A percentile compares a stretch with the other conserved stretches of the same genome.
phyloP scores from a whole-genome alignment of 768 basidiomycete genomes.

The Pulveroboletus ravenelii region DNA sequence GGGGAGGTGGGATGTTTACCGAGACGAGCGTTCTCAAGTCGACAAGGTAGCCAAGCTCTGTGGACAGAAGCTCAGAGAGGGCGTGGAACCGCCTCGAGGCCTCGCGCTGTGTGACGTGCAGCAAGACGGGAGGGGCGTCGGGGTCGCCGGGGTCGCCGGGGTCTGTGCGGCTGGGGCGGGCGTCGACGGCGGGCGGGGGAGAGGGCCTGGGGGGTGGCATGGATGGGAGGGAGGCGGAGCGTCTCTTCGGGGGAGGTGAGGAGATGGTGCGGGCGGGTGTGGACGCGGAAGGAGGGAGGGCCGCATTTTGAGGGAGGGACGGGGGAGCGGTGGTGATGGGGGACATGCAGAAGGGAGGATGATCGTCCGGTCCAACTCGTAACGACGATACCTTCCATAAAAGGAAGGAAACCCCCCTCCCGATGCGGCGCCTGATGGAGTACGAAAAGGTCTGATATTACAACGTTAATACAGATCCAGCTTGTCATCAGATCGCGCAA shows the following conservation, averaged over 20 bases:
- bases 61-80: conserved; percentile 77
- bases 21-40: conserved; percentile 75
- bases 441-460: too few species aligned
- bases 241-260: not conserved
- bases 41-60: conserved; percentile 76
- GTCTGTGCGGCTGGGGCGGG: not conserved
- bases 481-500: conserved; percentile 58
- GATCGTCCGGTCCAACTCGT: not conserved
- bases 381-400: conserved; percentile 9
- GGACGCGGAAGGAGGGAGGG: not conserved
- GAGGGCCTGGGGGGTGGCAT: conserved; percentile 22
- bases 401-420: not conserved
- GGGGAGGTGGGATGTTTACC: conserved; percentile 40
- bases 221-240: conserved; percentile 35
- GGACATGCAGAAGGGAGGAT: not conserved
- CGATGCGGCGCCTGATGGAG: too few species aligned
- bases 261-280: not conserved
- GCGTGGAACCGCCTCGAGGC: conserved; percentile 60
- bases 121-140: not conserved
- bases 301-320: not conserved
- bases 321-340: not conserved
- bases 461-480: conserved; percentile 50
- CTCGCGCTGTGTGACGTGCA: conserved; percentile 26
- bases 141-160: not conserved
- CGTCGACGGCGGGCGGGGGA: conserved; percentile 1